Evolutionary conservation across 2,329 filamentous ascomycete genomes (phyloP).

Genomic region (Curvularia hawaiiensis): DNA sequence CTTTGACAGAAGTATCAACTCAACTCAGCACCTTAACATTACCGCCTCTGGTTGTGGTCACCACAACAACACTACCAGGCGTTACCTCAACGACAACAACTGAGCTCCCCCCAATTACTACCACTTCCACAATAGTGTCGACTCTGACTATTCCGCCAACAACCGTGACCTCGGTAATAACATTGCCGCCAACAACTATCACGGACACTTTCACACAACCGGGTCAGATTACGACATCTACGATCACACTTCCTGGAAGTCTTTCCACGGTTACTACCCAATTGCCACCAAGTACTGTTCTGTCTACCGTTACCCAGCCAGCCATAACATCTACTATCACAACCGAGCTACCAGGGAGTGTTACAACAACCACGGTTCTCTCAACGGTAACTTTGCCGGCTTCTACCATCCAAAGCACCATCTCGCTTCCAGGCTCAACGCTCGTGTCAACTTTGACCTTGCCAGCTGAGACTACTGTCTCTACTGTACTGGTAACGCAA

Average conservation of each 20-base stretch:
- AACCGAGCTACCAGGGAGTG: slow-evolving; percentile 21
- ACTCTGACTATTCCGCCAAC: slow-evolving; percentile 22
- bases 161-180: slow-evolving; percentile 11
- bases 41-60: slow-evolving; percentile 18
- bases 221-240: slow-evolving; percentile 11
- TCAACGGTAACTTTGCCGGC: slow-evolving; percentile 26
- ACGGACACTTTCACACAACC: slow-evolving; percentile 15
- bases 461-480: slow-evolving; percentile 31
- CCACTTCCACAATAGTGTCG: slow-evolving; percentile 27
- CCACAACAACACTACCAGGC: slow-evolving; percentile 26
- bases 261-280: slow-evolving; percentile 11
- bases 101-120: slow-evolving; percentile 20
- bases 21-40: slow-evolving; percentile 27
- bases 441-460: slow-evolving; percentile 30
- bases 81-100: slow-evolving; percentile 21
- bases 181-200: slow-evolving; percentile 12
- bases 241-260: slow-evolving; percentile 9
- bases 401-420: slow-evolving; percentile 12
- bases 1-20: slow-evolving; percentile 25
- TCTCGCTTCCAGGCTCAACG: slow-evolving; percentile 17
- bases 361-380: slow-evolving; percentile 26
- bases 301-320: slow-evolving; percentile 24
- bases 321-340: slow-evolving; percentile 9
- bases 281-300: slow-evolving; percentile 7
- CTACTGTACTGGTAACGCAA: slow-evolving; percentile 23